Base-by-base conservation (phyloP, 1,284 basidiomycete species). In the Malassezia caprae region DNA sequence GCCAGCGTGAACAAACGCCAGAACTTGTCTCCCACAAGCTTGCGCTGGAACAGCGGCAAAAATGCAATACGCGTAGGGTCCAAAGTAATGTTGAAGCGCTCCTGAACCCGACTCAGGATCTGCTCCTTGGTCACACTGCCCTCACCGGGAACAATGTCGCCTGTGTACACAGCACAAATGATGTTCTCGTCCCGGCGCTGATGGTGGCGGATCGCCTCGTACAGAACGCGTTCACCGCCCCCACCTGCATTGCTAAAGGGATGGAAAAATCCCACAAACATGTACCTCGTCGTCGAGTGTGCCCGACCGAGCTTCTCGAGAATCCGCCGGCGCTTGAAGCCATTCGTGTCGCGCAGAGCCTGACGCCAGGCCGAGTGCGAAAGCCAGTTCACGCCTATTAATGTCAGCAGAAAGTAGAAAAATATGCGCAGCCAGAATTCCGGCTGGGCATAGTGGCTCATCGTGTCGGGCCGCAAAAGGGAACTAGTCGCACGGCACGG, bases 201-300 rank as follows among this genome's bases (percentile, higher is more conserved):
- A 28, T 90, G 79, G 61, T 83, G 80, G 0, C 84, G 80, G 19
- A 98, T 82, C 0, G 90, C 91, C 1, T 88, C 85, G 90, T 90
- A 99, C 0, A 99, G 78, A 0, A 99, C 93, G 1, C 91, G 82
- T 76, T 98, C 93, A 0, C 94, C 94, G 12, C 94, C 94, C 11
- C 93, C 93, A 0, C 93, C 93, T 21, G 91, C 90, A 79, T 98
- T 94, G 74, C 90, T 94, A 76, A 90, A 96, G 0, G 91, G 91
- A 76, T 96, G 91, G 75, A 94, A 91, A 77, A 96, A 88, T 0
- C 88, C 91, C 17, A 73, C 40, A 31, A 73, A 53, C 34, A 58
- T 60, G 39, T 48, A 48, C 37, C 34, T 24, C n/a, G 10, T 23
- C 10, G 10, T 10, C 4, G 21, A 13, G 23, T 21, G 26, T 1